These are phyloP conservation scores for Eimeria falciformis DNA, from an alignment of 169 alveolate genomes.

Conservation along the genomic window DNA sequence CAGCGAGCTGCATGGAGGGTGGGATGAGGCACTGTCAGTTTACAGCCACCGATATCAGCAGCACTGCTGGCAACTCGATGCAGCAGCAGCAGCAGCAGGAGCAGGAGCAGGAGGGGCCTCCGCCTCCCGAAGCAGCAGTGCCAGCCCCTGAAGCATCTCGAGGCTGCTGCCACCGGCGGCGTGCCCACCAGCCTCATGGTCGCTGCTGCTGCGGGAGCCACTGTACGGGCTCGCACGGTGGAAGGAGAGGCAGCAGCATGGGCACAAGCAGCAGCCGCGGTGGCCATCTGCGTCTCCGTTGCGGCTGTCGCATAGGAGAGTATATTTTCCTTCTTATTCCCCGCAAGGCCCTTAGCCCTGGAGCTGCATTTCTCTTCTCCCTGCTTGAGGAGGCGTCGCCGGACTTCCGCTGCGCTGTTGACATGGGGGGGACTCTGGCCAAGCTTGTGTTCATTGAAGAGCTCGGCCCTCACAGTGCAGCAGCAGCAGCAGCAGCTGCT, in stretches of 20 bases:
- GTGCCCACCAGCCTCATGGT: background rate
- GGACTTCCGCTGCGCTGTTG: slow-evolving; percentile 75
- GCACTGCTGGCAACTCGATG: no score
- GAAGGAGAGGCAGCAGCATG: background rate
- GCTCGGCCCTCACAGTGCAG: slow-evolving; percentile 31
- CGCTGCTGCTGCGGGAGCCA: slow-evolving; percentile 41
- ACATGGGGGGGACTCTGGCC: slow-evolving; percentile 75
- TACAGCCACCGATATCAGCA: no score
- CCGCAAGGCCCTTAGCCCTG: slow-evolving; percentile 59
- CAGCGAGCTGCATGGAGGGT: background rate
- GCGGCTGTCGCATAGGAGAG: slow-evolving; percentile 37
- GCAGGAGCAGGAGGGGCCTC: slow-evolving; percentile 2
- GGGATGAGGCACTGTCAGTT: slow-evolving; percentile 7
- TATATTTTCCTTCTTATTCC: slow-evolving; percentile 11
- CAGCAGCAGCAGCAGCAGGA: slow-evolving; percentile 10
- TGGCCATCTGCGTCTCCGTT: background rate
- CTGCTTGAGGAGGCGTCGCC: slow-evolving; percentile 37
- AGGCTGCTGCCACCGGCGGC: slow-evolving; percentile 5
- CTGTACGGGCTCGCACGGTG: no score
- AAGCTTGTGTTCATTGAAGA: slow-evolving; percentile 65
- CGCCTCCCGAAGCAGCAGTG: slow-evolving; percentile 13
- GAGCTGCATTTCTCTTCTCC: slow-evolving; percentile 59
- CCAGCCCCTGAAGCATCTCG: background rate
- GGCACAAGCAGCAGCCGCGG: slow-evolving; percentile 46
- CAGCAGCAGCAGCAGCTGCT: slow-evolving; percentile 64